Evolutionary conservation across 495 filamentous ascomycete species (phyloP).

Genomic region (Aspergillus steynii): DNA sequence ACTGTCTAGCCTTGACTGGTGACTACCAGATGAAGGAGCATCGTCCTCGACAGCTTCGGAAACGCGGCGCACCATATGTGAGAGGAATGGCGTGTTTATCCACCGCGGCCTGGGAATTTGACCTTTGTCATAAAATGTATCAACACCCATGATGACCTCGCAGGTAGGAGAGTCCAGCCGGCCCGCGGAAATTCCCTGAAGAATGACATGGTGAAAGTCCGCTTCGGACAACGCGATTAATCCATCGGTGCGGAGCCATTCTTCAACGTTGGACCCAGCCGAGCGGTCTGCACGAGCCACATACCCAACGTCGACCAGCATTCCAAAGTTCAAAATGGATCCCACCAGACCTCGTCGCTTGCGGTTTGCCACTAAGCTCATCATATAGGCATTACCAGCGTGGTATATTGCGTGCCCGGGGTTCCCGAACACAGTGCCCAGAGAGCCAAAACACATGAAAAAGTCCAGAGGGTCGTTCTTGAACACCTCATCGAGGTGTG

Average conservation of each 20-base stretch:
- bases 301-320: constrained; percentile 2
- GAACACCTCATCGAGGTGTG: not conserved
- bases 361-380: not conserved
- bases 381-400: constrained; percentile 1
- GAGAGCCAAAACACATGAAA: not conserved
- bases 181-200: not conserved
- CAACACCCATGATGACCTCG: constrained; percentile 4
- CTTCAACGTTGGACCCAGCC: constrained; percentile 1
- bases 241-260: constrained; percentile 1
- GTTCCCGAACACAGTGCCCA: not conserved
- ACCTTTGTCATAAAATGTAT: not conserved
- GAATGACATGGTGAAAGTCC: constrained; percentile 1
- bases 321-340: not conserved
- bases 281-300: not conserved
- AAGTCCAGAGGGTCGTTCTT: not conserved
- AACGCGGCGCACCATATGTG: not conserved
- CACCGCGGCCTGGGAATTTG: not conserved
- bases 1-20: not conserved
- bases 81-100: not conserved
- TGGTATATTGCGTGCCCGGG: not conserved
- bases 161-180: not conserved
- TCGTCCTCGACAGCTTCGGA: not conserved
- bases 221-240: not conserved
- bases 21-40: not conserved
- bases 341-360: not conserved